Conservation (phyloP, 1,284 basidiomycete genomes). For the Sphaerobolus stellatus region DNA sequence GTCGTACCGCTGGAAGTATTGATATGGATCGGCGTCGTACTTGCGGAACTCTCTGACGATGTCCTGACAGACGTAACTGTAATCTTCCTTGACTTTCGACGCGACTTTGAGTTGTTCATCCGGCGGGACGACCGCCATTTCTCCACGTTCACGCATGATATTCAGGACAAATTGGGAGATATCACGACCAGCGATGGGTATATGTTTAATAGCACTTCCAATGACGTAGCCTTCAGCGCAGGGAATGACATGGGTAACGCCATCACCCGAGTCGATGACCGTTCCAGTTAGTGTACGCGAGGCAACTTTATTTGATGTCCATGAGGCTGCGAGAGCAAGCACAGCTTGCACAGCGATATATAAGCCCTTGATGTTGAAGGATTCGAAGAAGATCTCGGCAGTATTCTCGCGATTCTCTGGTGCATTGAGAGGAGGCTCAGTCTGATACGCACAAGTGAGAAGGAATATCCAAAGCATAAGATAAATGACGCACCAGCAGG, state of each 20-base stretch:
- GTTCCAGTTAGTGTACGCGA: slow-evolving; percentile 96
- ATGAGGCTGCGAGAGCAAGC: slow-evolving; percentile 96
- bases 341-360: slow-evolving; percentile 99
- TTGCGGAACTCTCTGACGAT: slow-evolving; percentile 99
- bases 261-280: slow-evolving; percentile 98
- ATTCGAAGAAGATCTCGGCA: slow-evolving; percentile 99
- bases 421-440: slow-evolving; percentile 96
- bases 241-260: slow-evolving; percentile 96
- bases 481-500: slow-evolving; percentile 68
- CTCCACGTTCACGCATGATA: slow-evolving; percentile 92
- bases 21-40: slow-evolving; percentile 95
- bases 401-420: slow-evolving; percentile 99
- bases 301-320: slow-evolving; percentile 91
- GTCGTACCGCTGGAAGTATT: slow-evolving; percentile 93
- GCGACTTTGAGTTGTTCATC: slow-evolving; percentile 94
- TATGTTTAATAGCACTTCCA: slow-evolving; percentile 98
- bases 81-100: slow-evolving; percentile 96
- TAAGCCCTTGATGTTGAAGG: slow-evolving; percentile 96
- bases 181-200: slow-evolving; percentile 97
- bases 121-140: slow-evolving; percentile 88
- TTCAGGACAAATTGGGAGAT: slow-evolving; percentile 98
- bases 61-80: slow-evolving; percentile 98
- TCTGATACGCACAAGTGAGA: slow-evolving; percentile 48
- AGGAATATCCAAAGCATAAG: slow-evolving; percentile 14
- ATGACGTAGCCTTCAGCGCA: slow-evolving; percentile 99